phyloP scores from a whole-genome alignment of 1,139 yeast species.

The Yamadazyma diospyri region DNA sequence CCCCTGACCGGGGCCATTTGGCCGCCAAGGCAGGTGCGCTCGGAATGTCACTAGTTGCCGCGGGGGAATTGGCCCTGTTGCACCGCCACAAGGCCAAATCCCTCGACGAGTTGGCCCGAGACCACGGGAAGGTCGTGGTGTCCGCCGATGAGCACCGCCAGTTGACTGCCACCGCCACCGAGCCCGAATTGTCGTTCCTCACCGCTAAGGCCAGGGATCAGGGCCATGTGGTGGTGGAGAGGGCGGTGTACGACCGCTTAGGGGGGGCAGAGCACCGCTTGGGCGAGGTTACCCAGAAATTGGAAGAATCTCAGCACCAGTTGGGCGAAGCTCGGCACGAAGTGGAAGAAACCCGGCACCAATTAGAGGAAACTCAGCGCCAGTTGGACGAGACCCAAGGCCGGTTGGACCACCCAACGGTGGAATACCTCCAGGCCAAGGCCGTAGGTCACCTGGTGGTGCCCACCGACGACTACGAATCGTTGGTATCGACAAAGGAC shows the following conservation, averaged over 20 bases:
- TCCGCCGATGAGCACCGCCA: constrained; percentile 12
- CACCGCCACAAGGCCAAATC: constrained; percentile 14
- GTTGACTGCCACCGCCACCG: constrained; percentile 12
- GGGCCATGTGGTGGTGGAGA: constrained; percentile 11
- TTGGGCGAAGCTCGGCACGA: no score
- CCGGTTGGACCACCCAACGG: no score
- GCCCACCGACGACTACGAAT: constrained; percentile 9
- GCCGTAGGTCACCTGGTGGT: constrained; percentile 16
- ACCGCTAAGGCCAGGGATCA: constrained; percentile 11
- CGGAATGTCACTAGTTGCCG: constrained; percentile 14
- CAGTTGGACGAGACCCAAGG: no score
- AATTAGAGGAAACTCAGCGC: no score
- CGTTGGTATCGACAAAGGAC: constrained; percentile 8
- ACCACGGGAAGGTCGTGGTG: constrained; percentile 13
- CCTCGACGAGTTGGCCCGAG: constrained; percentile 18
- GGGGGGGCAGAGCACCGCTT: background rate
- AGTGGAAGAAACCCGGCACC: no score
- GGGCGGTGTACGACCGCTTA: constrained; percentile 24
- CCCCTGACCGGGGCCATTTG: constrained; percentile 19
- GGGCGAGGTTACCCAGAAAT: background rate
- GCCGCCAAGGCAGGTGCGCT: constrained; percentile 17
- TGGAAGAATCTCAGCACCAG: no score
- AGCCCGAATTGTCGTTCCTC: constrained; percentile 22
- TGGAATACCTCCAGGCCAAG: constrained; percentile 30
- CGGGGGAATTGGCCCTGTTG: constrained; percentile 12